A percentile compares a stretch with the other conserved stretches of the same genome.
phyloP scores from a whole-genome alignment of 1,284 basidiomycete species.

The Pseudozyma sp. region DNA sequence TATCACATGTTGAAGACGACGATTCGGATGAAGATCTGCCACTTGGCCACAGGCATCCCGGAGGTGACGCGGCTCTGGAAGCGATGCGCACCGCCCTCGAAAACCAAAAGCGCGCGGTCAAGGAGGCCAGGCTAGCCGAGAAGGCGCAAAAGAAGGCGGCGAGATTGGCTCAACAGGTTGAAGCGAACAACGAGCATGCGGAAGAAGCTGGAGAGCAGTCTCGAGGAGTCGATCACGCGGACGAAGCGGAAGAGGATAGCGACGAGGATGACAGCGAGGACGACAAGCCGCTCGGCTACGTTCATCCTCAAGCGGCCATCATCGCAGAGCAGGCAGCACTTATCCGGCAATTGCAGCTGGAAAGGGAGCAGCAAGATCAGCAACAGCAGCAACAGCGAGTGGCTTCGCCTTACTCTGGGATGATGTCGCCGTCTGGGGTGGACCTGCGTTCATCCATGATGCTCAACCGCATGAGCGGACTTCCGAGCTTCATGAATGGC shows the following conservation, averaged over 20 bases:
- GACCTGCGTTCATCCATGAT: constrained; percentile 30
- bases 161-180: constrained; percentile 21
- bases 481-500: constrained; percentile 26
- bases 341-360: constrained; percentile 59
- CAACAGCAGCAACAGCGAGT: constrained; percentile 13
- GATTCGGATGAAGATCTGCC: constrained; percentile 62
- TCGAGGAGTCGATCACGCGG: not conserved
- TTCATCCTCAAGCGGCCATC: constrained; percentile 65
- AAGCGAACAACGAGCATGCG: constrained; percentile 7
- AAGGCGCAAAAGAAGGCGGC: constrained; percentile 31
- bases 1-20: constrained; percentile 16
- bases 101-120: constrained; percentile 34
- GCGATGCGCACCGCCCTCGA: constrained; percentile 27
- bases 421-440: constrained; percentile 27
- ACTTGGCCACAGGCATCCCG: constrained; percentile 52
- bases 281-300: constrained; percentile 57
- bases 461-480: constrained; percentile 30
- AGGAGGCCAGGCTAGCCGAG: constrained; percentile 30
- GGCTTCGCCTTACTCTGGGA: constrained; percentile 12
- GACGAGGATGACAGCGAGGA: constrained; percentile 54
- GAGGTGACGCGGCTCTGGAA: constrained; percentile 32
- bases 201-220: constrained; percentile 8
- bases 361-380: constrained; percentile 35
- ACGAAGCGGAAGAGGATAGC: constrained; percentile 29
- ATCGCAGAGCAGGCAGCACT: constrained; percentile 66